Evolutionary conservation across 106 monocot genomes (phyloP).

Genomic region (Dendrobium officinale): DNA sequence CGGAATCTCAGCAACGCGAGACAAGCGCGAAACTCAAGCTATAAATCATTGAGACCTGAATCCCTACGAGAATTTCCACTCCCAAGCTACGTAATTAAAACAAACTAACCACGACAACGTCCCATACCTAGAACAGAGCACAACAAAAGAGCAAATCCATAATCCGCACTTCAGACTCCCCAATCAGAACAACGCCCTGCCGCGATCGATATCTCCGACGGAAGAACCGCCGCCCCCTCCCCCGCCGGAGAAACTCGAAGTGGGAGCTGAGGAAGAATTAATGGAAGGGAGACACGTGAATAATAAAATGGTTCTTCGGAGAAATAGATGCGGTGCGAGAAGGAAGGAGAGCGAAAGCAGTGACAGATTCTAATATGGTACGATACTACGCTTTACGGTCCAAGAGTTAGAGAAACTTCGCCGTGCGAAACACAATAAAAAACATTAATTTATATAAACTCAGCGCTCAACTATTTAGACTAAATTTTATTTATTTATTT

Average conservation of each 20-base stretch:
- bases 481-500: background rate
- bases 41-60: background rate
- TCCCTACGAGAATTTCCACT: background rate
- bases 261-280: background rate
- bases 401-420: too few species aligned
- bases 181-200: background rate
- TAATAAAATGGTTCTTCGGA: background rate
- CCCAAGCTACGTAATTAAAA: background rate
- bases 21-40: background rate
- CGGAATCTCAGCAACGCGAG: background rate
- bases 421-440: background rate
- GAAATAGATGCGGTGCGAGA: background rate
- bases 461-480: background rate
- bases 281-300: background rate
- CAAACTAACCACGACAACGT: background rate
- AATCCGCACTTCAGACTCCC: background rate
- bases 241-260: background rate
- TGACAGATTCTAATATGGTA: background rate
- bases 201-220: background rate
- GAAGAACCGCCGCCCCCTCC: background rate
- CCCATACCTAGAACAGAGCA: background rate
- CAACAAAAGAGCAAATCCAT: background rate
- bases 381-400: background rate
- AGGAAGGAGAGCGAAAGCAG: background rate
- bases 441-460: background rate